These are phyloP conservation scores for Vaccinium corymbosum DNA, from an alignment of 148 eudicot species.

Conservation along the genomic window DNA sequence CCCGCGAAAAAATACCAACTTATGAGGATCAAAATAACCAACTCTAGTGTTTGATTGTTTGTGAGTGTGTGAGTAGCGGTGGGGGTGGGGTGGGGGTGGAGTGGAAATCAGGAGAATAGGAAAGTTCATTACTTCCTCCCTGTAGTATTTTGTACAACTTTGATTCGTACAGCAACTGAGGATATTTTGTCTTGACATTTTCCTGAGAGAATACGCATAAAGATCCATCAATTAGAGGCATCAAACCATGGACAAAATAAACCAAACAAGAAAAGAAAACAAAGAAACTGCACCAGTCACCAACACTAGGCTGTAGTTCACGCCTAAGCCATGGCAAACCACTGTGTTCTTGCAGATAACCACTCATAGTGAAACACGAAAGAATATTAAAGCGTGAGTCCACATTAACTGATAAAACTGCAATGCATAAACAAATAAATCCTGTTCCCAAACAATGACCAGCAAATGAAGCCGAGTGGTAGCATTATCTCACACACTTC, in stretches of 20 bases:
- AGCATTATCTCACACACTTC: neutral
- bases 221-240: constrained; percentile 11
- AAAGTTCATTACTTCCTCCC: constrained; percentile 75
- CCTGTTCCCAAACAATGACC: neutral
- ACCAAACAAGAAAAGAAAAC: neutral
- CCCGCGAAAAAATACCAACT: constrained; percentile 14
- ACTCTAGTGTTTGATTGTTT: neutral
- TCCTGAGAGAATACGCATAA: constrained; percentile 43
- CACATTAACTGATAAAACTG: constrained; percentile 1
- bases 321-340: neutral
- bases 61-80: neutral
- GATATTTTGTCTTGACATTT: constrained; percentile 82
- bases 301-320: neutral
- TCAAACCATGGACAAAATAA: neutral
- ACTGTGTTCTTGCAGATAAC: neutral
- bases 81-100: neutral
- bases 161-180: constrained; percentile 80
- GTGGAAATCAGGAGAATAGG: constrained; percentile 8
- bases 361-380: neutral
- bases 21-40: neutral
- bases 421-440: neutral
- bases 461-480: neutral
- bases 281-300: neutral
- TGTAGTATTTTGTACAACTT: constrained; percentile 79
- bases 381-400: neutral